These are phyloP conservation scores for Byssoonygena ceratinophila DNA, from an alignment of 2,329 filamentous ascomycete species.

Conservation along the genomic window DNA sequence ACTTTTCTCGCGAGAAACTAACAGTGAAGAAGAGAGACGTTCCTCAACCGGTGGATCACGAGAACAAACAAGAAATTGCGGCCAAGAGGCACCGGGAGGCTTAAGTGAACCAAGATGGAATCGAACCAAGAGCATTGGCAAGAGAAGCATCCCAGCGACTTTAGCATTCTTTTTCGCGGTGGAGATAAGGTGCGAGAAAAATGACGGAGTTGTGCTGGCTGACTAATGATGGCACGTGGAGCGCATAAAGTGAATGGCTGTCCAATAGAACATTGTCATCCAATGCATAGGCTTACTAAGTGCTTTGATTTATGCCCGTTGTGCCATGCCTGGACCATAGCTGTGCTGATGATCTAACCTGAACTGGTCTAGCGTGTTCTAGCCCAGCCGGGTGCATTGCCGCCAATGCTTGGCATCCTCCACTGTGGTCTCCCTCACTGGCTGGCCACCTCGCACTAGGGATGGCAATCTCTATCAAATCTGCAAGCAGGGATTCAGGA, in stretches of 20 bases:
- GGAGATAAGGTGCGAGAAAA: not conserved
- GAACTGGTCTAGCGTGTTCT: not conserved
- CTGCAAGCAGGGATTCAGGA: no score
- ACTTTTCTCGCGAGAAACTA: not conserved
- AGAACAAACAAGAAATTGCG: conserved; percentile 6
- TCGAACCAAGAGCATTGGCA: not conserved
- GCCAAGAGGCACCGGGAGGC: conserved; percentile 3
- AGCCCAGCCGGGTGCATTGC: not conserved
- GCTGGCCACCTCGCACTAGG: not conserved
- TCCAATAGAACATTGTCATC: no score
- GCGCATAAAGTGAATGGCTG: not conserved
- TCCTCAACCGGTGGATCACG: not conserved
- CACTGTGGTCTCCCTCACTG: not conserved
- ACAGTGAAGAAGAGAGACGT: not conserved
- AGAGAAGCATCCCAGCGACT: not conserved
- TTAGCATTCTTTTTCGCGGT: not conserved
- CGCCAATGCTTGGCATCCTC: not conserved
- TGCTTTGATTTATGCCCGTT: not conserved
- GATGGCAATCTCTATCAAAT: no score
- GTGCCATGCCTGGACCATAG: no score
- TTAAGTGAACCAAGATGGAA: not conserved
- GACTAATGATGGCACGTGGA: not conserved
- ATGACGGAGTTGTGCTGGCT: not conserved
- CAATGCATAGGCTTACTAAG: no score
- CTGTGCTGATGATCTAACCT: not conserved